phyloP scores from a whole-genome alignment of 2,329 filamentous ascomycete species.

The Aspergillus sp. region DNA sequence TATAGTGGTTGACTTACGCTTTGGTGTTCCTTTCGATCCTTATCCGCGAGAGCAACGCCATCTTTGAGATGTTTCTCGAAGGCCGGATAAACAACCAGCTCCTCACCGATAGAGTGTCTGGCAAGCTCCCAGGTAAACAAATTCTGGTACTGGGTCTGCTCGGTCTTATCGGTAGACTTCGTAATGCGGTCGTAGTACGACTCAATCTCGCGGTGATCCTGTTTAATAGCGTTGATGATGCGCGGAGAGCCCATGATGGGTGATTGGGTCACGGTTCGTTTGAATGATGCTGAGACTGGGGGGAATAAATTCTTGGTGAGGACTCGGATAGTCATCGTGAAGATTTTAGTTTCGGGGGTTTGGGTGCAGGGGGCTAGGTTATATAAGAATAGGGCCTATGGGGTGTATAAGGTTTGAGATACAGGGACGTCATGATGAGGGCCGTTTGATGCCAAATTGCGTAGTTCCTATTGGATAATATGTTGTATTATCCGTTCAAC shows the following conservation, averaged over 20 bases:
- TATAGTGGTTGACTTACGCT: neutral
- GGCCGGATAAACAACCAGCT: slow-evolving; percentile 1
- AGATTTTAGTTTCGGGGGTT: neutral
- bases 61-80: neutral
- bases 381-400: too few species aligned
- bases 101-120: neutral
- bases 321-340: neutral
- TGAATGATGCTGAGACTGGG: neutral
- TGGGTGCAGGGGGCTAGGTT: too few species aligned
- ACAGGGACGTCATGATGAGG: neutral
- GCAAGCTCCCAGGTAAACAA: slow-evolving; percentile 1
- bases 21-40: neutral
- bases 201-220: slow-evolving; percentile 1
- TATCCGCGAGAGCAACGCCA: neutral
- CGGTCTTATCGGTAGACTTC: neutral
- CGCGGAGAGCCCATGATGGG: neutral
- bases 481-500: too few species aligned
- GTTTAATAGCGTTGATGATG: neutral
- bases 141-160: neutral
- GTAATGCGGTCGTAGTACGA: neutral
- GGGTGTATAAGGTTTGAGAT: too few species aligned
- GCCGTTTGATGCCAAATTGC: neutral
- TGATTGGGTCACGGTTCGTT: neutral
- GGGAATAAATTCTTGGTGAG: neutral
- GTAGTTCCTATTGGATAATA: neutral